Evolutionary conservation across 371 early-diverging fungal genomes (phyloP).

Genomic region (Mortierella sp.): DNA sequence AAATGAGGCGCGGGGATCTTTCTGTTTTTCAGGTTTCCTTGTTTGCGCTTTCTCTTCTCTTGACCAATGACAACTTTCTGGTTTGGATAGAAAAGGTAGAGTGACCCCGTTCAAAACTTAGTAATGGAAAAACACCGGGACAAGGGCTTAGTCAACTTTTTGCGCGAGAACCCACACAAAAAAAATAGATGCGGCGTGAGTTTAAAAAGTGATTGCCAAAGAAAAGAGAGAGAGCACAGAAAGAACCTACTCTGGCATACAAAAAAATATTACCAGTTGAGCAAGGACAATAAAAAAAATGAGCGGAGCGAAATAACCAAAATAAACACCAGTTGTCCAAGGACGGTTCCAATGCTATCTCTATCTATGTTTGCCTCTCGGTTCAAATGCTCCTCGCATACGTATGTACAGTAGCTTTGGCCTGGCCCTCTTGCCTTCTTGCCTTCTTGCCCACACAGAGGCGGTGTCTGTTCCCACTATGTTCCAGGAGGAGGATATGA

Average conservation of each 20-base stretch:
- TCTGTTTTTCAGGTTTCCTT: not conserved
- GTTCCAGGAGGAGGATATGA: not conserved
- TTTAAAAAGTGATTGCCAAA: not conserved
- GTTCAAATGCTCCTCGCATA: too few species aligned
- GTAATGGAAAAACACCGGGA: too few species aligned
- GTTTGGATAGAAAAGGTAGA: not conserved
- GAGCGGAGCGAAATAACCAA: conserved; percentile 4
- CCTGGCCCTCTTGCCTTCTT: conserved; percentile 1
- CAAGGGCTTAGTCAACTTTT: conserved; percentile 9
- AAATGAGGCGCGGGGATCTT: not conserved
- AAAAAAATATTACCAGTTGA: not conserved
- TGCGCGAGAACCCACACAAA: not conserved
- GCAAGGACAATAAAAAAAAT: not conserved
- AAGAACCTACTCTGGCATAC: not conserved
- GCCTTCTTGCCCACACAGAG: not conserved
- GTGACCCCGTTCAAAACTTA: conserved; percentile 9
- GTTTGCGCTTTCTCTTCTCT: not conserved
- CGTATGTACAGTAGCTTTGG: not conserved
- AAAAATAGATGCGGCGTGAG: conserved; percentile 6
- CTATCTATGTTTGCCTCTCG: not conserved
- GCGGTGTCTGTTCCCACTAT: not conserved
- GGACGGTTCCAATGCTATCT: not conserved
- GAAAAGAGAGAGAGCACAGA: conserved; percentile 5
- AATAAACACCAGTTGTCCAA: not conserved
- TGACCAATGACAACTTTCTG: not conserved